Evolutionary conservation across 345 rosid species (phyloP).

Genomic region (Eucalyptus erythrocorys): DNA sequence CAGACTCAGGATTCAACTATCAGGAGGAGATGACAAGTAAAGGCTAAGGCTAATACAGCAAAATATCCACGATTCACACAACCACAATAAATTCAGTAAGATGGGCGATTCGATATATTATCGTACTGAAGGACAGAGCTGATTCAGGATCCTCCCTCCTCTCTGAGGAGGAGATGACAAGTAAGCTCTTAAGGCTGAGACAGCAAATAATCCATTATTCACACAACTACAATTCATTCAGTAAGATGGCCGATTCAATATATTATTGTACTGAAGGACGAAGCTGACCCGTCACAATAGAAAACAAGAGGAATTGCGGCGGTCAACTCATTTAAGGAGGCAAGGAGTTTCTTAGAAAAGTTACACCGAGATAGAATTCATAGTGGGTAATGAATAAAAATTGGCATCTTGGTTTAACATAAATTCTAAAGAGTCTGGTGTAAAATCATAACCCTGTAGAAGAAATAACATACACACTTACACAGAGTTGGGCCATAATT

Average conservation of each 20-base stretch:
- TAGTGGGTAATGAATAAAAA: neutral
- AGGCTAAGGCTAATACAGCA: too few species aligned
- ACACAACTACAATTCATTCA: neutral
- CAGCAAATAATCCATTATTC: neutral
- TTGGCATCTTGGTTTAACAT: neutral
- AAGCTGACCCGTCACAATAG: neutral
- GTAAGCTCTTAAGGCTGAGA: neutral
- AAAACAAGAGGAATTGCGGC: neutral
- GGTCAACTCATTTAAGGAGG: neutral
- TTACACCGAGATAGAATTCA: neutral
- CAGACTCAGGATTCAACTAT: neutral
- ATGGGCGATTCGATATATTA: too few species aligned
- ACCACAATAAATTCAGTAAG: too few species aligned
- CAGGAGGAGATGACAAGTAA: neutral
- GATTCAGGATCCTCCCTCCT: too few species aligned
- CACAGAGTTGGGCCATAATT: conserved; percentile 35
- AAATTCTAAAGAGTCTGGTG: neutral
- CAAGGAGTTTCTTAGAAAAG: neutral
- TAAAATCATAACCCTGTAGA: neutral
- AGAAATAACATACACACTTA: neutral
- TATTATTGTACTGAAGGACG: neutral
- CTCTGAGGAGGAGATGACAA: neutral
- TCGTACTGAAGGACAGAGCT: too few species aligned
- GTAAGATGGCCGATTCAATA: neutral
- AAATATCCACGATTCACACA: too few species aligned